These are phyloP conservation scores for Nadsonia commutata DNA, from an alignment of 1,139 yeast genomes.

Conservation along the genomic window DNA sequence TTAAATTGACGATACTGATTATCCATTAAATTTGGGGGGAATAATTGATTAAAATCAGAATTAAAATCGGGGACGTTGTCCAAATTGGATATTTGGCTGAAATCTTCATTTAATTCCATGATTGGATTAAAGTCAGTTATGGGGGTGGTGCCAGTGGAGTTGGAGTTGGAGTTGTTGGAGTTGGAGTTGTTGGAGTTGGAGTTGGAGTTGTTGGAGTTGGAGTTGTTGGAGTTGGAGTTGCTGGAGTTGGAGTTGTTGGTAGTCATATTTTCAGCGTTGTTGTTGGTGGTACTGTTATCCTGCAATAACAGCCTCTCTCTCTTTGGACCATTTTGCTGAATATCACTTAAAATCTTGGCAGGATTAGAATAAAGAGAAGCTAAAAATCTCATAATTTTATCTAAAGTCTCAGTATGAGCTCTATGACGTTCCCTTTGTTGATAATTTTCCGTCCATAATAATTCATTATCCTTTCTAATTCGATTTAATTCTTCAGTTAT, in stretches of 20 bases:
- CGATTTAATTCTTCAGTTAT: conserved; percentile 75
- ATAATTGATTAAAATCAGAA: not conserved
- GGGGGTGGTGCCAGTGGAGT: not conserved
- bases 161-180: not conserved
- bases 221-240: not conserved
- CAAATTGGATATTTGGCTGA: not conserved
- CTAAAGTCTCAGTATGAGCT: conserved; percentile 75
- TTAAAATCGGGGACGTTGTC: not conserved
- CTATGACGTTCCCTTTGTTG: conserved; percentile 73
- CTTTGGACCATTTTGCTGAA: conserved; percentile 8
- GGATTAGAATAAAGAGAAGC: conserved; percentile 69
- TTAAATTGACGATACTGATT: not conserved
- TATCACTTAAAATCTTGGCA: conserved; percentile 21
- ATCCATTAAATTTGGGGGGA: not conserved
- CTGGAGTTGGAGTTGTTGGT: conserved; percentile 3
- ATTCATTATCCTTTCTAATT: conserved; percentile 73
- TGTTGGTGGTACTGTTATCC: conserved; percentile 10
- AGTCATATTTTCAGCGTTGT: conserved; percentile 6
- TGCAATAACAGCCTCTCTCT: conserved; percentile 14
- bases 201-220: not conserved
- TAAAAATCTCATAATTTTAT: conserved; percentile 71
- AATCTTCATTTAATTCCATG: not conserved
- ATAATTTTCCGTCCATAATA: conserved; percentile 81
- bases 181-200: not conserved
- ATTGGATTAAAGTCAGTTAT: not conserved